A percentile compares a stretch with the other conserved stretches of the same genome.
Evolutionary conservation across 257 asterid species (phyloP).

Genomic region (Perilla frutescens): DNA sequence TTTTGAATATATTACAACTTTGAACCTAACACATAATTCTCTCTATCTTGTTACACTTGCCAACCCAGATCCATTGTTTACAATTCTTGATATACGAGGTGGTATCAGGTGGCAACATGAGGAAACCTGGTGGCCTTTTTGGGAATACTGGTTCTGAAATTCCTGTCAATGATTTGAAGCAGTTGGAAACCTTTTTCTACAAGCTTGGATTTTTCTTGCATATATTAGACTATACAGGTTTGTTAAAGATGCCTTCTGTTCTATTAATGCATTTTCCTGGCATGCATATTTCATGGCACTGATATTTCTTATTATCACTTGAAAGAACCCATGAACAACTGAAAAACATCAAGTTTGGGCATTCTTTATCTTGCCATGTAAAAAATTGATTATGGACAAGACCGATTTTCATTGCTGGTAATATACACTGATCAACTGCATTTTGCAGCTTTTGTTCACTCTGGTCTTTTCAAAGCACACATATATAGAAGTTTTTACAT

Average conservation of each 20-base stretch:
- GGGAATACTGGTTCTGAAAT: slow-evolving; percentile 96
- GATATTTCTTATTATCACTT: neutral
- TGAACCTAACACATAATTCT: slow-evolving; percentile 22
- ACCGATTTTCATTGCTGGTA: neutral
- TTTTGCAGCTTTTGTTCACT: slow-evolving; percentile 10
- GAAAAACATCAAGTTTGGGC: slow-evolving; percentile 12
- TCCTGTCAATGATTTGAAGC: slow-evolving; percentile 91
- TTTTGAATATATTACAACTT: slow-evolving; percentile 9
- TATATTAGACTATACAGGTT: slow-evolving; percentile 92
- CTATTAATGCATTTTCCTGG: neutral
- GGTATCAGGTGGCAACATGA: slow-evolving; percentile 98
- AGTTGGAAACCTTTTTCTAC: slow-evolving; percentile 96
- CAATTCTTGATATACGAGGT: slow-evolving; percentile 98
- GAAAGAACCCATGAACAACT: neutral
- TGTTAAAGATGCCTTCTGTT: slow-evolving; percentile 4
- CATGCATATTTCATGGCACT: slow-evolving; percentile 14
- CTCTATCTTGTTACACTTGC: slow-evolving; percentile 14
- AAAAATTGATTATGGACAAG: neutral
- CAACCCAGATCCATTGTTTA: slow-evolving; percentile 87
- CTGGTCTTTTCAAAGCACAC: slow-evolving; percentile 20
- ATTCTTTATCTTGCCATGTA: slow-evolving; percentile 6
- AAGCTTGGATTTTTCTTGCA: slow-evolving; percentile 98
- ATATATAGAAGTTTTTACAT: neutral
- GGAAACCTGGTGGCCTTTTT: slow-evolving; percentile 98
- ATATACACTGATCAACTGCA: neutral